Evolutionary conservation across 2,329 filamentous ascomycete genomes (phyloP).

Genomic region (Colletotrichum sp.): DNA sequence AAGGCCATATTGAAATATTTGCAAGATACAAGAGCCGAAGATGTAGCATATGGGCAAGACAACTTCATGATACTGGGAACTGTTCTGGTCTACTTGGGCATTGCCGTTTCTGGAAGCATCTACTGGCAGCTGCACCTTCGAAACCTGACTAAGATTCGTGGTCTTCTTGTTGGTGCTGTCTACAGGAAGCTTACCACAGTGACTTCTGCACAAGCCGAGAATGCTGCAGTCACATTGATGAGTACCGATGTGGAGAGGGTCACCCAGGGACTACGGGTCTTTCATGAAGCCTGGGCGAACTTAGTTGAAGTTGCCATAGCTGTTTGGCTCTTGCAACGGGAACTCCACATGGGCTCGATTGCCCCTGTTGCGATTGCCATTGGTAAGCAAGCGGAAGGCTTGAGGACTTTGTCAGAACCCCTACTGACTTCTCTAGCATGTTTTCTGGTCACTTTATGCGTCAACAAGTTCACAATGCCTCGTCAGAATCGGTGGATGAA

Average conservation of each 20-base stretch:
- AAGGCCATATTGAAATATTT: neutral
- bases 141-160: neutral
- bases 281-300: neutral
- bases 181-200: neutral
- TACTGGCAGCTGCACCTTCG: neutral
- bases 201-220: neutral
- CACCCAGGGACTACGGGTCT: neutral
- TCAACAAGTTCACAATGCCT: neutral
- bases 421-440: neutral
- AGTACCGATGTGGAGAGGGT: neutral
- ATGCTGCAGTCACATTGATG: neutral
- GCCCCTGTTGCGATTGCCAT: neutral
- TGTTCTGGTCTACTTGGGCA: neutral
- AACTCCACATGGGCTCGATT: neutral
- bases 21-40: neutral
- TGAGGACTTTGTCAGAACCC: fast-evolving
- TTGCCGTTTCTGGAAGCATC: neutral
- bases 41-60: neutral
- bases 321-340: neutral
- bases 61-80: neutral
- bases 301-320: neutral
- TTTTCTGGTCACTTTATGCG: neutral
- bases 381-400: neutral
- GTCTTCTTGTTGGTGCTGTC: neutral
- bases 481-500: neutral